phyloP scores from a whole-genome alignment of 495 filamentous ascomycete genomes.

The Polyplosphaeria fusca region DNA sequence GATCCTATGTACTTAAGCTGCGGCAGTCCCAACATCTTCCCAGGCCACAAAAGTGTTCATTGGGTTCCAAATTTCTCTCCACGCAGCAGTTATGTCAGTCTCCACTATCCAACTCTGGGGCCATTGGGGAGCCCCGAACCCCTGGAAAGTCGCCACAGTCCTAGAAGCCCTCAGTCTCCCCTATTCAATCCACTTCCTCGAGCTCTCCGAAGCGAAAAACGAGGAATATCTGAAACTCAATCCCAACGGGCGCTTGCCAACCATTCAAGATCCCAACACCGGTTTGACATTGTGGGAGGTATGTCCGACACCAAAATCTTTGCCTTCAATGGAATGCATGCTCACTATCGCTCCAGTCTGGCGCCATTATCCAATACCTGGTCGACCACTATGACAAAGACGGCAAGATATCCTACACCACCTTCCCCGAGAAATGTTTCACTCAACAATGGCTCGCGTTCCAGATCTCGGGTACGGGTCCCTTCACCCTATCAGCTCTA shows the following conservation, averaged over 20 bases:
- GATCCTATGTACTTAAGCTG: too few species aligned
- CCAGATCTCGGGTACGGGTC: conserved; percentile 33
- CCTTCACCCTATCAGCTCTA: background rate
- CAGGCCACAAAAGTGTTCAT: too few species aligned
- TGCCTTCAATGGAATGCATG: background rate
- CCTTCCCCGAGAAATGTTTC: conserved; percentile 38
- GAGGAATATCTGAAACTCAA: conserved; percentile 34
- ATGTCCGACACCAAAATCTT: background rate
- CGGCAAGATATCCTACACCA: conserved; percentile 30
- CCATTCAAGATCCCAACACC: conserved; percentile 27
- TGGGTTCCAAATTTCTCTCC: background rate
- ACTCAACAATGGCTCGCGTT: conserved; percentile 43
- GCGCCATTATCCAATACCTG: conserved; percentile 40
- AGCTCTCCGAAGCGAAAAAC: conserved; percentile 21
- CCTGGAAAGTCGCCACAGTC: conserved; percentile 13
- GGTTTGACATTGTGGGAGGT: conserved; percentile 20
- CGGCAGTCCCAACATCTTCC: too few species aligned
- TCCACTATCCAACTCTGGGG: conserved; percentile 6
- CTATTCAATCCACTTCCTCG: conserved; percentile 17
- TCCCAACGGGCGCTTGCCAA: conserved; percentile 43
- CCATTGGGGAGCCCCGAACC: background rate
- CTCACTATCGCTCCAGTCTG: conserved; percentile 26
- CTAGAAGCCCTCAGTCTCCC: conserved; percentile 34
- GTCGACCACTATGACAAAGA: conserved; percentile 39
- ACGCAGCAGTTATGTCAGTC: background rate